Percentiles rank a stretch among this genome's conserved stretches.
Conservation (phyloP, 805 yeast genomes). For the Starmerella bacillaris region DNA sequence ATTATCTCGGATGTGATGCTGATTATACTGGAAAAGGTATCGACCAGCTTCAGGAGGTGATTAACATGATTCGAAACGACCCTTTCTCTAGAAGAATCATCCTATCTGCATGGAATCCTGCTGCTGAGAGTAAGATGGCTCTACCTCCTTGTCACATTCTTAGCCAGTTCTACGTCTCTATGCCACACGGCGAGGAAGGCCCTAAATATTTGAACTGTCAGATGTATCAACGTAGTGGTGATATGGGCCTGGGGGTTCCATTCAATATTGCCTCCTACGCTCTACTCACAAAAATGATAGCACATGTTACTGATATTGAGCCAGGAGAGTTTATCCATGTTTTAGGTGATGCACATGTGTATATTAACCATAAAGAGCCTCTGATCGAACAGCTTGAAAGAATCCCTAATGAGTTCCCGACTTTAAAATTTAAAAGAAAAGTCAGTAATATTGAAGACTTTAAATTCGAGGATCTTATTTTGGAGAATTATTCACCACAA, state of each 20-base stretch:
- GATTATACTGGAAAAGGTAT: slow-evolving; percentile 78
- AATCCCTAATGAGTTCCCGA: slow-evolving; percentile 66
- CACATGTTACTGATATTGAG: slow-evolving; percentile 85
- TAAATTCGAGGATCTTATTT: slow-evolving; percentile 70
- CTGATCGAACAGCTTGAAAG: slow-evolving; percentile 62
- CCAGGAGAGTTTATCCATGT: slow-evolving; percentile 92
- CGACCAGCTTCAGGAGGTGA: slow-evolving; percentile 72
- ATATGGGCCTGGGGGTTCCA: slow-evolving; percentile 99
- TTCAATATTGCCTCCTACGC: slow-evolving; percentile 96
- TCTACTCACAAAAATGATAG: slow-evolving; percentile 79
- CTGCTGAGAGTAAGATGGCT: slow-evolving; percentile 87
- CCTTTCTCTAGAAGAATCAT: slow-evolving; percentile 93
- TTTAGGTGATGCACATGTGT: slow-evolving; percentile 93
- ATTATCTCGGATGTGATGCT: slow-evolving; percentile 67
- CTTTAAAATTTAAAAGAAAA: slow-evolving; percentile 46
- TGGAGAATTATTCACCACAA: slow-evolving; percentile 64
- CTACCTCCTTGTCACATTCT: slow-evolving; percentile 97
- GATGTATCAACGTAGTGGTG: slow-evolving; percentile 93
- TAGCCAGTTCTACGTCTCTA: slow-evolving; percentile 82
- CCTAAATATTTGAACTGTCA: slow-evolving; percentile 68
- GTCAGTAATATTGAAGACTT: slow-evolving; percentile 70
- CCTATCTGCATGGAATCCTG: slow-evolving; percentile 96
- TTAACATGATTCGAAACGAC: slow-evolving; percentile 60
- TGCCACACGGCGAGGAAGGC: slow-evolving; percentile 32
- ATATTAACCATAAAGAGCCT: slow-evolving; percentile 84